Base-by-base conservation (phyloP, 306 rosid species). In the Cucumis cinereus region DNA sequence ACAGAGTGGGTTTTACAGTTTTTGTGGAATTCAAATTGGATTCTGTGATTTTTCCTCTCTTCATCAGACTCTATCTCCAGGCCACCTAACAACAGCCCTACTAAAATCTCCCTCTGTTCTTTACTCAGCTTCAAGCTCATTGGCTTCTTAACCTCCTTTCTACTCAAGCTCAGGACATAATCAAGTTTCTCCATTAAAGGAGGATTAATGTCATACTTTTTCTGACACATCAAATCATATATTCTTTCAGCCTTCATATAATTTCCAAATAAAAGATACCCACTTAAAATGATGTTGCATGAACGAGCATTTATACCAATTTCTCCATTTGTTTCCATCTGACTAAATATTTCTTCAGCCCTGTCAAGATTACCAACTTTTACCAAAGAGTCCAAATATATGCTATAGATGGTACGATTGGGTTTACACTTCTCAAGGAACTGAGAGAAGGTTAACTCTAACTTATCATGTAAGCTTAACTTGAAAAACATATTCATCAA, bases 71-170 rank as follows among this genome's bases (percentile, higher is more conserved):
- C 94, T 49, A 93, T 86, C 82, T 73, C 81, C 86, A 93, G 77
- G 59, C 98, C 98, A 67, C 98, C 97, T 77, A 93, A 81, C 73
- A 91, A 88, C 80, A 93, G 63, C 76, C 98, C 97, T 74, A 93
- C 86, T 79, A 91, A 86, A 57, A 89, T 85, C 82, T 93, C 98
- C 72, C 98, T 83, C 79, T 91, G 97, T 52, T 91, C 96, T 76
- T 88, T 88, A 85, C 91, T 93, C 77, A 93, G 84, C 87, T 83
- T 91, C 83, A 82, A 80, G 88, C 86, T 90, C 61, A 73, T 59
- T 68, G 91, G 94, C 56, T 74, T 90, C 81, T 74, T 88, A 77
- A 85, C 81, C 56, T 52, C 73, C 78, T 83, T 86, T 84, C 83
- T 86, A 70, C 84, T 90, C 89, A 88, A 85, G 85, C 97, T 93